phyloP scores from a whole-genome alignment of 129 eudicot species.

The Ambrosia artemisiifolia region DNA sequence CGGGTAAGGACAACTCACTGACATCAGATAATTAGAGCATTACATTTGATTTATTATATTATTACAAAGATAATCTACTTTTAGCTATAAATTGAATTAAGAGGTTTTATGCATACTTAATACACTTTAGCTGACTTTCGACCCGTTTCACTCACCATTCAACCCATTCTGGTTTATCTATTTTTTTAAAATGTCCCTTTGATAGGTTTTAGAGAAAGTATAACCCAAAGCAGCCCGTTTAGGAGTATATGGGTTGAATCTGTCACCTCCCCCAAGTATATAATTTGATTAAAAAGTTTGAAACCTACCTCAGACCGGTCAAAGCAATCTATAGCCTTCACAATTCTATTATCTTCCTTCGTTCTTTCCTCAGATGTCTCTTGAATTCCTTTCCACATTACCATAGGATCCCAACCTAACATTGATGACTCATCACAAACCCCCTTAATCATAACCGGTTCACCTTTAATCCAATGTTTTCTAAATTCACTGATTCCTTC shows the following conservation, averaged over 20 bases:
- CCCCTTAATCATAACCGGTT: constrained; percentile 72
- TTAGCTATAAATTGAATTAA: not conserved
- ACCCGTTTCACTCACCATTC: not conserved
- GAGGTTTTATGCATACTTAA: not conserved
- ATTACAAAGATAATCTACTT: not conserved
- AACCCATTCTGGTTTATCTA: not conserved
- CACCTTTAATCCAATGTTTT: constrained; percentile 76
- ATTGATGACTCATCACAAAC: constrained; percentile 68
- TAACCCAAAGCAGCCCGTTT: not conserved
- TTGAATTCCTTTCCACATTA: constrained; percentile 79
- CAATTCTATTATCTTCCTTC: constrained; percentile 61
- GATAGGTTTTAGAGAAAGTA: not conserved
- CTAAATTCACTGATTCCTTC: constrained; percentile 74
- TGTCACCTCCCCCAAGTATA: not conserved
- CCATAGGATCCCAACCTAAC: constrained; percentile 88
- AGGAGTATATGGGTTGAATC: not conserved
- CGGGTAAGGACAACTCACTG: not conserved
- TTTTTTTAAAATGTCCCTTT: not conserved
- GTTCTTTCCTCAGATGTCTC: constrained; percentile 70
- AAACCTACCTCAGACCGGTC: constrained; percentile 80
- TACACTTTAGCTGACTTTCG: too few relatives aligned
- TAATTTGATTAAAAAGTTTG: not conserved
- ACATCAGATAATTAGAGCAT: not conserved
- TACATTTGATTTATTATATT: not conserved
- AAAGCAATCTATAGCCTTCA: constrained; percentile 78